A percentile compares a stretch with the other conserved stretches of the same genome.
Conservation (phyloP, 1,284 basidiomycete genomes). For the Microbotryomycetes sp. region DNA sequence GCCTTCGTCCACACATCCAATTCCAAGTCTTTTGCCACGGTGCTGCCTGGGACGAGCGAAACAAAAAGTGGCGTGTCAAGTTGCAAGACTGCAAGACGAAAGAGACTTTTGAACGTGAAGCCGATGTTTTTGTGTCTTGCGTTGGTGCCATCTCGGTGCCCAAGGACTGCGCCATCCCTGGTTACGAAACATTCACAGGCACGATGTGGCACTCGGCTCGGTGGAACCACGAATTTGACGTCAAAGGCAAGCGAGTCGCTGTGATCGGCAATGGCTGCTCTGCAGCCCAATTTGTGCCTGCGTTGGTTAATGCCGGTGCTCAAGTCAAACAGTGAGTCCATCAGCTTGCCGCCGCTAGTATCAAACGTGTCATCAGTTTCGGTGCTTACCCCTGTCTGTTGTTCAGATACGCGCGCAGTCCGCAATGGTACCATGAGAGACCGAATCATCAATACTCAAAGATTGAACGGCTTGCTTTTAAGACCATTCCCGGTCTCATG, state of each 20-base stretch:
- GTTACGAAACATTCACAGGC: not conserved
- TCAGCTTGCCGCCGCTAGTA: not conserved
- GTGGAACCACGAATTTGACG: not conserved
- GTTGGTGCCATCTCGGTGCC: not conserved
- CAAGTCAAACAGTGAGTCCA: not conserved
- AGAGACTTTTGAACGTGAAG: not conserved
- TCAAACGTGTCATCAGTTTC: too few species aligned
- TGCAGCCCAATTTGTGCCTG: not conserved
- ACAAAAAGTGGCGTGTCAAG: not conserved
- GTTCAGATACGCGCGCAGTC: not conserved
- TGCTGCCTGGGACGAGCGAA: not conserved
- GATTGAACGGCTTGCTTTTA: not conserved
- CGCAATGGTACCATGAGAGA: not conserved
- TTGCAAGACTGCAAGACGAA: not conserved
- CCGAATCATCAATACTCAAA: not conserved
- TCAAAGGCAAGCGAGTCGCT: not conserved
- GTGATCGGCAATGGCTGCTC: not conserved
- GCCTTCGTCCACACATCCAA: not conserved
- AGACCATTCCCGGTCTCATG: not conserved
- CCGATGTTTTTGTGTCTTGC: not conserved
- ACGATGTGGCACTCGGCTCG: not conserved
- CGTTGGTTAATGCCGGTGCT: not conserved
- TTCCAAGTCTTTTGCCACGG: not conserved
- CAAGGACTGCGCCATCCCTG: not conserved
- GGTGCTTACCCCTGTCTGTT: not conserved